Evolutionary conservation across 2,329 filamentous ascomycete species (phyloP).

Genomic region (Penicillium oxalicum): DNA sequence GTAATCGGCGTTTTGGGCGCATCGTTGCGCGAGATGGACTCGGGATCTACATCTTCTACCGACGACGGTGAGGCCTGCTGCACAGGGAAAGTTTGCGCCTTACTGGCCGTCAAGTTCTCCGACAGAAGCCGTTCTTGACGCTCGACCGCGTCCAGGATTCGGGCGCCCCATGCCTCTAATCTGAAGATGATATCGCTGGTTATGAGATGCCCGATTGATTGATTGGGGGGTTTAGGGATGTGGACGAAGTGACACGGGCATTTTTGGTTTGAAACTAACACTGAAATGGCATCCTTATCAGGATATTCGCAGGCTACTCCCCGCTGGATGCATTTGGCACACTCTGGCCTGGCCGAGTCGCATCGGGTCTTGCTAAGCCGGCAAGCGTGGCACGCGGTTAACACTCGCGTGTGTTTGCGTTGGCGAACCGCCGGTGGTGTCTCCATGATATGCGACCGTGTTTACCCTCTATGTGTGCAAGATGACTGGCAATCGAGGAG

Average conservation of each 20-base stretch:
- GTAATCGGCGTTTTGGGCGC: slow-evolving; percentile 21
- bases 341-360: slow-evolving; percentile 20
- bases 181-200: slow-evolving; percentile 11
- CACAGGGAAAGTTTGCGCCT: slow-evolving; percentile 2
- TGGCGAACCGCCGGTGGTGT: slow-evolving; percentile 8
- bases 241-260: slow-evolving; percentile 2
- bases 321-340: slow-evolving; percentile 21
- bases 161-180: slow-evolving; percentile 20
- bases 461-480: too few species aligned
- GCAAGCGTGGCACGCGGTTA: slow-evolving; percentile 23
- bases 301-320: slow-evolving; percentile 22
- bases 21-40: slow-evolving; percentile 23
- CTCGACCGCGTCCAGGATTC: slow-evolving; percentile 21
- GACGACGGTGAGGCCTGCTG: slow-evolving; percentile 9
- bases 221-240: too few species aligned
- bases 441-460: slow-evolving; percentile 10
- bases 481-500: too few species aligned
- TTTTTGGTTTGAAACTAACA: slow-evolving; percentile 15
- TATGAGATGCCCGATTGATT: slow-evolving; percentile 3
- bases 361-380: slow-evolving; percentile 23
- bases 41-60: slow-evolving; percentile 19
- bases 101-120: slow-evolving; percentile 8
- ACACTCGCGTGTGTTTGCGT: slow-evolving; percentile 22
- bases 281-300: slow-evolving; percentile 20
- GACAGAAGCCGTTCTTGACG: slow-evolving; percentile 19